These are phyloP conservation scores for Colletotrichum nymphaeae DNA, from an alignment of 2,329 filamentous ascomycete genomes.

Conservation along the genomic window DNA sequence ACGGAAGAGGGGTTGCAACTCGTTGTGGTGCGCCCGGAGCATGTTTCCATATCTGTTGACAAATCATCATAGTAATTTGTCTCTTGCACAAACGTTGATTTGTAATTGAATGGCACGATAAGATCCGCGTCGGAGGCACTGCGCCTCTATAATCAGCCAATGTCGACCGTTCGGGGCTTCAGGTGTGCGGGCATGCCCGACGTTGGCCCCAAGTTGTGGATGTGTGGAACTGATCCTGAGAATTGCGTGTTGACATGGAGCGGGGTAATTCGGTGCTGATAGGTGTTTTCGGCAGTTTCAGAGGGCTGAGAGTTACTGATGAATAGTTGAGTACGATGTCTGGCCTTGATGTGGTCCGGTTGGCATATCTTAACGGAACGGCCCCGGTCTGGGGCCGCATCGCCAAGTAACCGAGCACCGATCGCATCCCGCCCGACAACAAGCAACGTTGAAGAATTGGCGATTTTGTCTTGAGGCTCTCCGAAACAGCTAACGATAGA, in stretches of 20 bases:
- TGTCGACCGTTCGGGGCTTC: neutral
- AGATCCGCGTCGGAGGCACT: neutral
- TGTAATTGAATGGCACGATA: conserved; percentile 26
- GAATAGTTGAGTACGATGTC: neutral
- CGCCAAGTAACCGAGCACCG: neutral
- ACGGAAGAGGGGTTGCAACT: neutral
- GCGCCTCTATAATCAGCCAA: neutral
- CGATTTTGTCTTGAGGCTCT: neutral
- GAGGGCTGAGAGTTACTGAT: neutral
- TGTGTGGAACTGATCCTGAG: conserved; percentile 18
- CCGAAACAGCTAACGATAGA: neutral
- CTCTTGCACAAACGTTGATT: conserved; percentile 11
- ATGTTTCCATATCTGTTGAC: neutral
- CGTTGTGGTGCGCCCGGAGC: neutral
- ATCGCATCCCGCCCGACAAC: neutral
- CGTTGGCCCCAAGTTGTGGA: conserved; percentile 8
- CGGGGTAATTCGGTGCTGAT: conserved; percentile 21
- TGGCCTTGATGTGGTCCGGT: neutral
- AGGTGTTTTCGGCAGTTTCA: neutral
- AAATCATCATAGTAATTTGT: neutral
- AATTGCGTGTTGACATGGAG: conserved; percentile 8
- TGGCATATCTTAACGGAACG: neutral
- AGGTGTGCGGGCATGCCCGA: neutral
- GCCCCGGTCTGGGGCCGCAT: neutral
- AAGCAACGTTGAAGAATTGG: neutral